These are phyloP conservation scores for Candida quercuum DNA, from an alignment of 805 yeast species.

Conservation along the genomic window DNA sequence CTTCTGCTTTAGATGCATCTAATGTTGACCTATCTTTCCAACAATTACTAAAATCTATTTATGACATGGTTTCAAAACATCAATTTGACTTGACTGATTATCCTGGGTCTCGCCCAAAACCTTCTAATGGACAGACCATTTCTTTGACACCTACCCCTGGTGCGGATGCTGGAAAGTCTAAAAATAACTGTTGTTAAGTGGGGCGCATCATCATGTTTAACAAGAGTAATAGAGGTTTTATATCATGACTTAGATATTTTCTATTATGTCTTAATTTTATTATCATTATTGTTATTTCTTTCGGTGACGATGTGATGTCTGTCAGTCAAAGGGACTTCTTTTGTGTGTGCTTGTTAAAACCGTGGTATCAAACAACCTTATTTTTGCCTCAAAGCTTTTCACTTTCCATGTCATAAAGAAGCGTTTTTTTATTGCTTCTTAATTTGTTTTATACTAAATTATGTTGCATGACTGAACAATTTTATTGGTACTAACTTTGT, in stretches of 20 bases:
- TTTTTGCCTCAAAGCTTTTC: too few relatives aligned
- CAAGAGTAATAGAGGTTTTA: too few relatives aligned
- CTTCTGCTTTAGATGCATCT: constrained; percentile 89
- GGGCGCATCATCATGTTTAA: too few relatives aligned
- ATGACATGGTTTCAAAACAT: constrained; percentile 90
- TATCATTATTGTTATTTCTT: neutral
- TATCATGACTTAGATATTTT: neutral
- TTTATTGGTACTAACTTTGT: too few relatives aligned
- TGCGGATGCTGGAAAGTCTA: constrained; percentile 53
- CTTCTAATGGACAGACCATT: constrained; percentile 85
- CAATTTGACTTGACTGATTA: constrained; percentile 83
- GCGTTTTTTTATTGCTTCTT: too few relatives aligned
- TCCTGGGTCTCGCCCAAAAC: constrained; percentile 52
- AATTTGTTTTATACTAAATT: too few relatives aligned
- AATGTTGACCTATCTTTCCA: constrained; percentile 94
- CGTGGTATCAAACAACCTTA: too few relatives aligned
- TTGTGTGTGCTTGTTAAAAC: too few relatives aligned
- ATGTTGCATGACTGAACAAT: too few relatives aligned
- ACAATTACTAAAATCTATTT: constrained; percentile 86
- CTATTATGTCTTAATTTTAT: neutral
- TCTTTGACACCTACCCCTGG: constrained; percentile 91
- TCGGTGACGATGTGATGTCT: neutral
- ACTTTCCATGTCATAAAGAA: too few relatives aligned
- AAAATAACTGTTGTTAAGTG: constrained; percentile 69
- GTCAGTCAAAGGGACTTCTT: too few relatives aligned